These are phyloP conservation scores for Lactifluus piperatus DNA, from an alignment of 768 basidiomycete species.

Conservation along the genomic window DNA sequence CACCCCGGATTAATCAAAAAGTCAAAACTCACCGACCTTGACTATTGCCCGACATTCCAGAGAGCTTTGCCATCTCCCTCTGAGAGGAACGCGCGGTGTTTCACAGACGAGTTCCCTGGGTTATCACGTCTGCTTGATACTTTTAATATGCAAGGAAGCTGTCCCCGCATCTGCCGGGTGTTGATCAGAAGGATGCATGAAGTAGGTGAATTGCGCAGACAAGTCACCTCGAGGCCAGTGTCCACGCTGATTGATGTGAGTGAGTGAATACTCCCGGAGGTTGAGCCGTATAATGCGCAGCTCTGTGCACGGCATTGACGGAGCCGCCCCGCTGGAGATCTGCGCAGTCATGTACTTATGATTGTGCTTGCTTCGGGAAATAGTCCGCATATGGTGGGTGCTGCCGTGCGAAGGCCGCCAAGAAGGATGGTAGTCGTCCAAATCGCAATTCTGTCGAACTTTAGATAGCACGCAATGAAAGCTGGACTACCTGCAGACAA, in stretches of 20 bases:
- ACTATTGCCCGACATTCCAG: neutral
- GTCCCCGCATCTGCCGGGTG: neutral
- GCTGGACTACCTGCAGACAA: neutral
- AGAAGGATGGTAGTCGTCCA: neutral
- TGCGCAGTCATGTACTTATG: neutral
- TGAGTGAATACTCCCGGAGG: neutral
- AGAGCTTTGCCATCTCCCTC: neutral
- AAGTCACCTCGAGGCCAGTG: neutral
- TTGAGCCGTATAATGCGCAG: neutral
- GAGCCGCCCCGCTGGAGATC: neutral
- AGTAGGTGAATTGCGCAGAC: neutral
- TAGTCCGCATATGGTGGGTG: neutral
- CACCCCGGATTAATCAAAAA: neutral
- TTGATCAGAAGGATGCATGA: neutral
- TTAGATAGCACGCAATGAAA: neutral
- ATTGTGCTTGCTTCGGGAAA: neutral
- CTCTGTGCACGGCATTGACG: neutral
- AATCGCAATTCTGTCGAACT: neutral
- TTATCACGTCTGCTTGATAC: neutral
- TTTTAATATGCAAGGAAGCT: neutral
- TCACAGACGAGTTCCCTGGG: neutral
- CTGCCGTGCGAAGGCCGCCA: neutral
- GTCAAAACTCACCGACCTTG: neutral
- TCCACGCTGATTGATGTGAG: neutral
- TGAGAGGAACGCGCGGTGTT: neutral